Evolutionary conservation across 345 rosid genomes (phyloP).

Genomic region (Eucalyptus erythrocorys): DNA sequence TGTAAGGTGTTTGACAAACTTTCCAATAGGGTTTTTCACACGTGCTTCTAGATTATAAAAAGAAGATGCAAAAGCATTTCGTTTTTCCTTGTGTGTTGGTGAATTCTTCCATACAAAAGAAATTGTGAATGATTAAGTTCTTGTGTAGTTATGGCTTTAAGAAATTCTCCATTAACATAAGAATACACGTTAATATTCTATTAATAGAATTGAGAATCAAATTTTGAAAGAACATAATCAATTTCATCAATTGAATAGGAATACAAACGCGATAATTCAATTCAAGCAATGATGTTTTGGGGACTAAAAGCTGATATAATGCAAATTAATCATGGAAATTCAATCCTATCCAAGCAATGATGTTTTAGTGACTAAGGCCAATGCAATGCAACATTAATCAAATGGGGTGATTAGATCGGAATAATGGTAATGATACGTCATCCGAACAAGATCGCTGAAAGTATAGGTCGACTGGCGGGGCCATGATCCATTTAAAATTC

Average conservation of each 20-base stretch:
- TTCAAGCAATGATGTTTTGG: not conserved
- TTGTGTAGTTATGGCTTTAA: not conserved
- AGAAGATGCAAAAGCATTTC: not conserved
- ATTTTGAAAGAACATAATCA: not conserved
- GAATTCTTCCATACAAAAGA: not conserved
- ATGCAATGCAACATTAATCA: not conserved
- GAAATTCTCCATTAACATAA: not conserved
- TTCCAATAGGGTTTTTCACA: rapidly evolving
- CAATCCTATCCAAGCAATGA: not conserved
- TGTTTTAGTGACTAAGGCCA: not conserved
- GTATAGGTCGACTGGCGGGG: not conserved
- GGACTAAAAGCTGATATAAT: not conserved
- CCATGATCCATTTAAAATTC: not conserved
- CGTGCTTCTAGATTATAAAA: not conserved
- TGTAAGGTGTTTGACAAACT: not conserved
- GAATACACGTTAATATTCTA: not conserved
- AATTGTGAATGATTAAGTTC: not conserved
- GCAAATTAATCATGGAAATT: not conserved
- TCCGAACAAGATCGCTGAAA: not conserved
- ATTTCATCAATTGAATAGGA: not conserved
- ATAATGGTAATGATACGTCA: not conserved
- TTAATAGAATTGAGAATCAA: not conserved
- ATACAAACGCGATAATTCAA: not conserved
- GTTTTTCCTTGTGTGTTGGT: rapidly evolving
- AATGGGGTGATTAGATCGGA: not conserved